These are phyloP conservation scores for Monilinia fructigena DNA, from an alignment of 2,329 filamentous ascomycete genomes.

Conservation along the genomic window DNA sequence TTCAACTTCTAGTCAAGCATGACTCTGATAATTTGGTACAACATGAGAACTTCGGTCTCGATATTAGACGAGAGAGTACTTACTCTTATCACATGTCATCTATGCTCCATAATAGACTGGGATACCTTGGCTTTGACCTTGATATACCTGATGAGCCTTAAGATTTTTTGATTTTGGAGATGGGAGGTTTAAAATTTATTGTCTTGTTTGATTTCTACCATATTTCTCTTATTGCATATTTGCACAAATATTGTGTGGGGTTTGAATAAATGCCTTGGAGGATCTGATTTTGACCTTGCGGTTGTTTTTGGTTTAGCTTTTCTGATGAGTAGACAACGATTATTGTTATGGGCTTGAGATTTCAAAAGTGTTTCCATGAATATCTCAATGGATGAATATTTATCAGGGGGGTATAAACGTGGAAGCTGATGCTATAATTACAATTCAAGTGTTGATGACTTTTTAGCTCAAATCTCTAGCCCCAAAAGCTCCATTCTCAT, in stretches of 20 bases:
- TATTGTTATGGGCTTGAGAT: background rate
- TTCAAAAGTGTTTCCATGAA: background rate
- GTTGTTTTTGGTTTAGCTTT: background rate
- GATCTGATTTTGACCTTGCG: background rate
- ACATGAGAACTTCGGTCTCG: background rate
- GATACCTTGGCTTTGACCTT: background rate
- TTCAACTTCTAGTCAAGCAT: background rate
- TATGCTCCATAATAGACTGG: background rate
- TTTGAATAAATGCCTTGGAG: background rate
- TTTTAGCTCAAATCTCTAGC: background rate
- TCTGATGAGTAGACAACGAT: background rate
- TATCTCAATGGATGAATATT: background rate
- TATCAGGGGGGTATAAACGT: background rate
- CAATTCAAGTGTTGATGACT: background rate
- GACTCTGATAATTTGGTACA: background rate
- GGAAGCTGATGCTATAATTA: background rate
- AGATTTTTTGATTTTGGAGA: background rate
- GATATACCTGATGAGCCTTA: background rate
- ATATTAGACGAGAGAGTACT: background rate
- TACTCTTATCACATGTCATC: background rate
- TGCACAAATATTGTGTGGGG: background rate
- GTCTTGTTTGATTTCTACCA: background rate
- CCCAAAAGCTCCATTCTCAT: background rate
- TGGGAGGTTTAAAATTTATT: background rate
- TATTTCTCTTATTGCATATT: background rate